phyloP scores from a whole-genome alignment of 805 yeast species.

The Ogataea neopini region DNA sequence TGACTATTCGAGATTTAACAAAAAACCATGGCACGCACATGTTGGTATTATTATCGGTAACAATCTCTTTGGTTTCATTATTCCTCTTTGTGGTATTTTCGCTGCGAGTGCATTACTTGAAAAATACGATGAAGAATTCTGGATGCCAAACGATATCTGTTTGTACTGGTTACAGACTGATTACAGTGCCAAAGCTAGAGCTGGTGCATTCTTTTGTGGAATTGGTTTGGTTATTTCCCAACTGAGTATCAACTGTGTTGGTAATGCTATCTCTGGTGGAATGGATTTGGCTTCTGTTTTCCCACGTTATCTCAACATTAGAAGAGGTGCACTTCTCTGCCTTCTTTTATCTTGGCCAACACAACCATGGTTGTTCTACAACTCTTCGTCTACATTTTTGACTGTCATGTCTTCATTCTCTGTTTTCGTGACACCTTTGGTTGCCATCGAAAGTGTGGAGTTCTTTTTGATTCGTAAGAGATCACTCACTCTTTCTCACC shows the following conservation, averaged over 20 bases:
- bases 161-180: slow-evolving; percentile 41
- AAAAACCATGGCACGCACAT: slow-evolving; percentile 15
- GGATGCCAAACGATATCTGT: slow-evolving; percentile 49
- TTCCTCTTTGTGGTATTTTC: slow-evolving; percentile 48
- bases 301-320: slow-evolving; percentile 45
- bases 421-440: slow-evolving; percentile 42
- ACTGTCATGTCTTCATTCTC: slow-evolving; percentile 34
- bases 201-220: slow-evolving; percentile 50
- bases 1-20: slow-evolving; percentile 37
- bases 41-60: slow-evolving; percentile 42
- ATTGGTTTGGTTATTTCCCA: slow-evolving; percentile 40
- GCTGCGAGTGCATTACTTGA: slow-evolving; percentile 44
- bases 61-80: slow-evolving; percentile 27
- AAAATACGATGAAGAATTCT: slow-evolving; percentile 29
- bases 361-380: slow-evolving; percentile 44
- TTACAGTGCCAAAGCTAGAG: slow-evolving; percentile 44
- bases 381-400: slow-evolving; percentile 38
- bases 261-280: slow-evolving; percentile 48
- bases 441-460: slow-evolving; percentile 41
- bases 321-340: slow-evolving; percentile 47
- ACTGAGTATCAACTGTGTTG: slow-evolving; percentile 40
- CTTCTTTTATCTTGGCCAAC: slow-evolving; percentile 37
- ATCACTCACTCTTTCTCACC: slow-evolving; percentile 41
- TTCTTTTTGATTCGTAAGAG: slow-evolving; percentile 41
- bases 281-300: slow-evolving; percentile 51